Evolutionary conservation across 2,329 filamentous ascomycete species (phyloP).

Genomic region (Paecilomyces formosus): DNA sequence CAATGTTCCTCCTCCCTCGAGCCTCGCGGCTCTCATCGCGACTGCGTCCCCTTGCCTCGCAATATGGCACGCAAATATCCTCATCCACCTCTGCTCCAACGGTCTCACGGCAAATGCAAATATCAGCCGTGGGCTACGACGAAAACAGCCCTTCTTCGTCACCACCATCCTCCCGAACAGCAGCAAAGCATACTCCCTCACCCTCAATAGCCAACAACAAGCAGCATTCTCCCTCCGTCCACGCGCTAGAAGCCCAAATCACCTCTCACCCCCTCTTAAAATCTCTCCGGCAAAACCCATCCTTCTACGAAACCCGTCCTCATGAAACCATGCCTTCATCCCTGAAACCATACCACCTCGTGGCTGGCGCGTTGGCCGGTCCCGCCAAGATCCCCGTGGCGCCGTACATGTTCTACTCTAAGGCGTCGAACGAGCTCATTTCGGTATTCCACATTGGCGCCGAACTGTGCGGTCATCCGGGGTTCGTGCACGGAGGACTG

Average conservation of each 20-base stretch:
- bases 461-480: constrained; percentile 27
- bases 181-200: background rate
- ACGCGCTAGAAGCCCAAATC: constrained; percentile 14
- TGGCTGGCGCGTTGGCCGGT: constrained; percentile 67
- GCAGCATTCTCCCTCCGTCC: background rate
- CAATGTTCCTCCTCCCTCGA: background rate
- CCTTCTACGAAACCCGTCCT: constrained; percentile 67
- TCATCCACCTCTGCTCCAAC: background rate
- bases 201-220: background rate
- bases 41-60: background rate
- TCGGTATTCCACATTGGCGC: constrained; percentile 26
- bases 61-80: background rate
- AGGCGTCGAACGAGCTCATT: constrained; percentile 9
- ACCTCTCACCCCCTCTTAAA: constrained; percentile 57
- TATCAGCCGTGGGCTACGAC: background rate
- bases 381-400: constrained; percentile 67
- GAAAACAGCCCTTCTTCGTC: background rate
- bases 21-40: background rate
- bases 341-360: constrained; percentile 66
- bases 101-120: background rate
- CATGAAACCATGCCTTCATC: constrained; percentile 71
- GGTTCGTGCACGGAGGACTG: constrained; percentile 28
- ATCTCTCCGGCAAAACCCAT: constrained; percentile 56
- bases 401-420: constrained; percentile 46
- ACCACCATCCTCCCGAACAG: no score